A percentile compares a stretch with the other conserved stretches of the same genome.
These are phyloP conservation scores for Vitis hybrid DNA, from an alignment of 177 flowering plant genomes.

Conservation along the genomic window DNA sequence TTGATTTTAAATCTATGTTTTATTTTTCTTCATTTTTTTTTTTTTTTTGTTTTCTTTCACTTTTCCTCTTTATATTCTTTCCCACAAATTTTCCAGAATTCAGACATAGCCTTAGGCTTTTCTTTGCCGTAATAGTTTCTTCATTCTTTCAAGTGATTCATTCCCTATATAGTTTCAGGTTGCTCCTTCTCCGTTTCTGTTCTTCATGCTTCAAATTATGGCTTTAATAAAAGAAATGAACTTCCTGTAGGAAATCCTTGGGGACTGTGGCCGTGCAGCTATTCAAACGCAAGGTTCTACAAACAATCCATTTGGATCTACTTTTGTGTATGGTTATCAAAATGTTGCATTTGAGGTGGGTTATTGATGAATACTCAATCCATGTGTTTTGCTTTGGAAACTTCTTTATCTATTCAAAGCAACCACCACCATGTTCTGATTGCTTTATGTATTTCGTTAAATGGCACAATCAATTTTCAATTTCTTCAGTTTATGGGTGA, in stretches of 20 bases:
- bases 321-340: constrained; percentile 94
- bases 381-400: background rate
- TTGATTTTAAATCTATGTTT: no score
- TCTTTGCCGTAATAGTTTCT: no score
- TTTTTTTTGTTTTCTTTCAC: no score
- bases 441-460: background rate
- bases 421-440: background rate
- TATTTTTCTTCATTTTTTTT: no score
- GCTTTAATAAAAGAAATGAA: background rate
- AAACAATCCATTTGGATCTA: constrained; percentile 95
- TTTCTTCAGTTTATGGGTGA: background rate
- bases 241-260: constrained; percentile 78
- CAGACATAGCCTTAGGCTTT: no score
- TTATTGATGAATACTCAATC: constrained; percentile 9
- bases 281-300: constrained; percentile 95
- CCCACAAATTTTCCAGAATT: no score
- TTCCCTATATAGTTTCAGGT: background rate
- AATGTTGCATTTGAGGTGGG: constrained; percentile 95
- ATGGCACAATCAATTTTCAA: background rate
- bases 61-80: no score
- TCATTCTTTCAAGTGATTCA: no score
- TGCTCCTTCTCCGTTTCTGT: background rate
- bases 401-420: background rate
- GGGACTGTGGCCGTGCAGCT: constrained; percentile 95
- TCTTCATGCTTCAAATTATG: background rate